Evolutionary conservation across 352 stramenopile species (phyloP), one percentile per base, ranked within the genome.

Genomic region (Aphanomyces cochlioides): DNA sequence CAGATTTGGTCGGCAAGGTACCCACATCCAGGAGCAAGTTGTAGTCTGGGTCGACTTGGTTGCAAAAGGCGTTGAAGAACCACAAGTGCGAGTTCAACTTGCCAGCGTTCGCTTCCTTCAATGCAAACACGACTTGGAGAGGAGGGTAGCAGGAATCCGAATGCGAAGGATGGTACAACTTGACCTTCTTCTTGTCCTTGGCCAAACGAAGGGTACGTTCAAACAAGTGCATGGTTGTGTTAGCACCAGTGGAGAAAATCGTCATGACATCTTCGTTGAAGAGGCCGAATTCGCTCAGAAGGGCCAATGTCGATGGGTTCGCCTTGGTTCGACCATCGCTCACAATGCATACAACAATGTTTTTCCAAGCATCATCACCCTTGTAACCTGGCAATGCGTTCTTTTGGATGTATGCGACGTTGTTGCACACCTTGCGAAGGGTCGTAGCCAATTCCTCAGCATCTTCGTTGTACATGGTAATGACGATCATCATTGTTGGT

Each of bases 51-150:
- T 92, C 81, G 37, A 96, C 79, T 75, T 93, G 88, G 72, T 93
- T 85, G 39, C 81, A 84, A 66, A 94, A 88, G 1, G 86, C 83
- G 39, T 86, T 87, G 58, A 95, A 92, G 75, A 88, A 93, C 87
- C 88, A 96, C 56, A 89, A 79, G 73, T 96, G 88, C 50, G 86
- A 94, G 69, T 93, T 87, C 1, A 94, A 67, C 73, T 96, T 96
- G 39, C 80, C 90, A 3, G 82, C 80, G 17, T 94, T 94, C n/a
- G 78, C 75, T 74, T 94, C 86, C 68, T 96, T 96, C 5, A 96
- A 72, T 4, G 83, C 84, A 56, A 92, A 93, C 3, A 93, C 66
- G 7, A 85, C 76, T 43, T 95, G 87, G 47, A 95, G 82, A 3
- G 87, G 87, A 60, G 90, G 21, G 34, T 93, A 39, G 57, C 79